Base-by-base conservation (phyloP, 73 alveolate genomes). In the Uronychia binucleata region DNA sequence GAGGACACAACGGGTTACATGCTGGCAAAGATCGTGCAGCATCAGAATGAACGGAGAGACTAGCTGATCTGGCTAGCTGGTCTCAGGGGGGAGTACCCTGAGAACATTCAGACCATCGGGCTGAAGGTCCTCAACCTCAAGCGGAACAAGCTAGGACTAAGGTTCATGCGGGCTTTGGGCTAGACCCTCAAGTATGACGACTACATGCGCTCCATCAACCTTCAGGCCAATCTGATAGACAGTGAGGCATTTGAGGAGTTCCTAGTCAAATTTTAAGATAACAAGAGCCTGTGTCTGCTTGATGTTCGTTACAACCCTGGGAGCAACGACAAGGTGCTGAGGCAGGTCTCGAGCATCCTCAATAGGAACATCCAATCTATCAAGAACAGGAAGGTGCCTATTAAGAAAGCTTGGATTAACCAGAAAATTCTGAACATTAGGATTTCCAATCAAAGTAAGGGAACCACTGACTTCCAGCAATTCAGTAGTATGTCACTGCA, bases 31-130 rank as follows among this genome's bases (percentile, higher is more conserved):
- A 77, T 92, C 28, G 87, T 92, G 19, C 33, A 84, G 57, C 78
- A 90, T 28, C 92, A 92, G 78, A 78, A 92, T 28, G 95, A 92
- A 81, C 58, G 94, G 34, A 84, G 97, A 77, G 97, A 92, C 74
- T 89, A 92, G 33, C 34, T 85, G 0, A 78, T 92, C 11, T 92
- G 97, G 95, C 58, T 93, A 8, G 87, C 75, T 57, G 86, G 89
- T 26, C 75, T 92, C 67, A 85, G 97, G 86, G 93, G 93, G 58
- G 97, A 93, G 81, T 46, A 78, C 1, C 97, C 97, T 5, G 79
- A 76, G 0, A 57, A 85, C 59, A 84, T 86, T 90, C 87, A 90
- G 58, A 77, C 59, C 31, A 58, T 32, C 33, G 97, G 97, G 27
- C 79, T 93, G 74, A 85, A 89, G 29, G 35, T 88, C 29, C 76